Evolutionary conservation across 257 asterid species (phyloP).

Genomic region (Paulownia fortunei): DNA sequence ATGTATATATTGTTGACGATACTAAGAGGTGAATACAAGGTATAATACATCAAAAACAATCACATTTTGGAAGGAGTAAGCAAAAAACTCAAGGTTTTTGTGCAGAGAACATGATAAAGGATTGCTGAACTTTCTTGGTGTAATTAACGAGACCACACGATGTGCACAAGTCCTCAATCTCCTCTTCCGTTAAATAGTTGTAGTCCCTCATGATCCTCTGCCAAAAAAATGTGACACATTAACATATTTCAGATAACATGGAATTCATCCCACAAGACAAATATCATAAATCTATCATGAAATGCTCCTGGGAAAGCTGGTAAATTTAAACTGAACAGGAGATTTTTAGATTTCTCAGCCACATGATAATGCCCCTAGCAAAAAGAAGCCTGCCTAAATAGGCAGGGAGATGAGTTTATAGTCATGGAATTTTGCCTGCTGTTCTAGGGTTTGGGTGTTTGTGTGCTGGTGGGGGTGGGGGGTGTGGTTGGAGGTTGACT

Average conservation of each 20-base stretch:
- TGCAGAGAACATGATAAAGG: constrained; percentile 90
- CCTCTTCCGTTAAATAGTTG: constrained; percentile 70
- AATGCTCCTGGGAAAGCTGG: neutral
- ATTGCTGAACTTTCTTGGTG: constrained; percentile 62
- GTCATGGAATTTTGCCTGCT: no score
- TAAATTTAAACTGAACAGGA: neutral
- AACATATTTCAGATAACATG: constrained; percentile 4
- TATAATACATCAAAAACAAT: neutral
- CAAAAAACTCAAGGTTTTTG: constrained; percentile 63
- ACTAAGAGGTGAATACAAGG: neutral
- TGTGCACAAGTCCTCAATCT: constrained; percentile 78
- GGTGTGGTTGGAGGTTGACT: no score
- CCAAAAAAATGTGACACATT: neutral
- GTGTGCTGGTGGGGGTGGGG: no score
- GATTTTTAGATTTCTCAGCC: neutral
- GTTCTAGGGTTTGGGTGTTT: no score
- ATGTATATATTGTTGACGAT: neutral
- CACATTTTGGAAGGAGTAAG: neutral
- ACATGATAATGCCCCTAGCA: neutral
- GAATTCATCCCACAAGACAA: neutral
- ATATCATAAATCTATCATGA: neutral
- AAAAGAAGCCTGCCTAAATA: no score
- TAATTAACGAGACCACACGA: constrained; percentile 86
- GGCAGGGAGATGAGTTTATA: no score
- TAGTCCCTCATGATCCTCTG: constrained; percentile 56